These are phyloP conservation scores for Linderina pennispora DNA, from an alignment of 192 early-diverging fungal species.

Conservation along the genomic window DNA sequence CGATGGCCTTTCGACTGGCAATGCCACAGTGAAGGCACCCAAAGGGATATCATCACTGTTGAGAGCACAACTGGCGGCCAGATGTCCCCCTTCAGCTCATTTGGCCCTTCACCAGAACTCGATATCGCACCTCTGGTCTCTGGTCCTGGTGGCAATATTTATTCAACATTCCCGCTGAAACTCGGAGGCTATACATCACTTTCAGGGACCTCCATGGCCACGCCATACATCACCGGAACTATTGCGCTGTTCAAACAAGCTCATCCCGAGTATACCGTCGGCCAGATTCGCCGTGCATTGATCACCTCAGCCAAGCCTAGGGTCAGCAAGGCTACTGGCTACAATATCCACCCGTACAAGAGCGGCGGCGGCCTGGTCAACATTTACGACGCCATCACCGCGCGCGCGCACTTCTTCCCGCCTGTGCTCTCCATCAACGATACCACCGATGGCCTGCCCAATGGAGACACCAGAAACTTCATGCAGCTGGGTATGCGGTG, in stretches of 20 bases:
- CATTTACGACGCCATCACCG: constrained; percentile 51
- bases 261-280: constrained; percentile 18
- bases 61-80: constrained; percentile 35
- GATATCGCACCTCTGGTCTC: constrained; percentile 54
- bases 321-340: constrained; percentile 17
- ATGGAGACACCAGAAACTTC: neutral
- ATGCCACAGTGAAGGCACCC: constrained; percentile 7
- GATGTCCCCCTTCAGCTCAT: constrained; percentile 57
- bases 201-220: constrained; percentile 85
- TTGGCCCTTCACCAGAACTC: constrained; percentile 57
- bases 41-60: constrained; percentile 17
- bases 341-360: constrained; percentile 30
- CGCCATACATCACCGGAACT: constrained; percentile 67
- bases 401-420: constrained; percentile 51
- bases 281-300: constrained; percentile 22
- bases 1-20: constrained; percentile 3
- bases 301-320: constrained; percentile 53
- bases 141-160: constrained; percentile 65
- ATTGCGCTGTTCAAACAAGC: constrained; percentile 59
- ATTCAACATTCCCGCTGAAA: constrained; percentile 52
- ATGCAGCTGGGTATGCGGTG: constrained; percentile 6
- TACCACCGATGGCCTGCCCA: constrained; percentile 3
- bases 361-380: constrained; percentile 72
- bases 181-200: constrained; percentile 36
- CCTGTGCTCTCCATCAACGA: constrained; percentile 49